phyloP scores from a whole-genome alignment of 1,139 yeast species.

The Taphrina wiesneri region DNA sequence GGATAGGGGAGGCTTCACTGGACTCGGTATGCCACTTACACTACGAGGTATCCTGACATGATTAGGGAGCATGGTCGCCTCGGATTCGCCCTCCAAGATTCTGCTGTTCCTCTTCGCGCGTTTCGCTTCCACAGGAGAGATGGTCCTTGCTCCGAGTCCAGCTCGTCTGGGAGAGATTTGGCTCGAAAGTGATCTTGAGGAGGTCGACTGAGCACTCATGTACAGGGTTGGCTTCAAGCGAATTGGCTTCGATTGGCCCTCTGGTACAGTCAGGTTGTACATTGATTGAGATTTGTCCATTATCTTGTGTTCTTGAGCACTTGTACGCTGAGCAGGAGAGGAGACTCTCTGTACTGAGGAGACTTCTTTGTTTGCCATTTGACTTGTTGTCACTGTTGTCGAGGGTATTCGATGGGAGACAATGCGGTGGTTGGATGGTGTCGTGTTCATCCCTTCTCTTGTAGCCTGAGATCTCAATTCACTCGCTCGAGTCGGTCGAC shows the following conservation, averaged over 20 bases:
- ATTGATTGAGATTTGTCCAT: background rate
- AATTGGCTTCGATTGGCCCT: background rate
- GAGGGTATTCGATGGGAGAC: background rate
- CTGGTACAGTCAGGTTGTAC: background rate
- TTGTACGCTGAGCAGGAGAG: background rate
- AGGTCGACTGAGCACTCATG: slow-evolving; percentile 13
- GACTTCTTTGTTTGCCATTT: background rate
- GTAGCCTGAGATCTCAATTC: background rate
- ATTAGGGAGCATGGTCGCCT: background rate
- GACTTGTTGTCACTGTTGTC: background rate
- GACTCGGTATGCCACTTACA: slow-evolving; percentile 26
- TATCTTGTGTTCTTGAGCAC: background rate
- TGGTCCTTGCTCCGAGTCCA: slow-evolving; percentile 27
- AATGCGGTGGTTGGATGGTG: background rate
- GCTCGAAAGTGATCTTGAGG: slow-evolving; percentile 12
- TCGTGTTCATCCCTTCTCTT: background rate
- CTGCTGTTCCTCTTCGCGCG: slow-evolving; percentile 19
- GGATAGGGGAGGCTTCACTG: slow-evolving; percentile 6
- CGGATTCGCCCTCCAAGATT: background rate
- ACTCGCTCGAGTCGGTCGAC: slow-evolving; percentile 13
- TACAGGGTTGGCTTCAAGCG: background rate
- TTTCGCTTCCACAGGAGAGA: slow-evolving; percentile 22
- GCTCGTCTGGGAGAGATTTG: slow-evolving; percentile 26
- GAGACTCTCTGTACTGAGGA: background rate
- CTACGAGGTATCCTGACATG: background rate